Percentiles rank a stretch among this genome's conserved stretches.
Evolutionary conservation across 768 basidiomycete genomes (phyloP).

Genomic region (Dioszegia aurantiaca): DNA sequence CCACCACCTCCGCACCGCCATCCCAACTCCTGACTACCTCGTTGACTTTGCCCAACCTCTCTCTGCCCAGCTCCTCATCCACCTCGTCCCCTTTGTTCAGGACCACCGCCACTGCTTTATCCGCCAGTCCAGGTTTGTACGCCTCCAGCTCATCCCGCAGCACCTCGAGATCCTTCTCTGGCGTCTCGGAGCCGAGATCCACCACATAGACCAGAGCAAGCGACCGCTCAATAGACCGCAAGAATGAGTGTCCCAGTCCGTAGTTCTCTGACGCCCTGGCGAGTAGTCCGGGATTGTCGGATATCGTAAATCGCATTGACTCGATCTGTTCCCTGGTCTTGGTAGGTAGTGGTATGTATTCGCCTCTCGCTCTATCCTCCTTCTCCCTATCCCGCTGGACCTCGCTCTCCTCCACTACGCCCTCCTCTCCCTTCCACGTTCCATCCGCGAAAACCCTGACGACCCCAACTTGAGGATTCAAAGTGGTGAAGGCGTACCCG

Average conservation of each 20-base stretch:
- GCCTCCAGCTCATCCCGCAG: slow-evolving; percentile 79
- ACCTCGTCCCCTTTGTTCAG: slow-evolving; percentile 94
- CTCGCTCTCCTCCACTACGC: slow-evolving; percentile 44
- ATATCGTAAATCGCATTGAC: slow-evolving; percentile 84
- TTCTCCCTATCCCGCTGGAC: slow-evolving; percentile 37
- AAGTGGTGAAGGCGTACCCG: slow-evolving; percentile 87
- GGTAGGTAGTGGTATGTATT: slow-evolving; percentile 21
- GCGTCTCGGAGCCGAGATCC: slow-evolving; percentile 70
- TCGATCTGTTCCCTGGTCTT: slow-evolving; percentile 54
- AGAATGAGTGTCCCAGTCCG: slow-evolving; percentile 88
- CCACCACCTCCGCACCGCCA: slow-evolving; percentile 64
- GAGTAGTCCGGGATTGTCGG: slow-evolving; percentile 94
- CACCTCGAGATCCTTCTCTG: slow-evolving; percentile 72
- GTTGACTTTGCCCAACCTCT: slow-evolving; percentile 20
- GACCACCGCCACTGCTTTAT: slow-evolving; percentile 73
- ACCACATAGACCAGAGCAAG: slow-evolving; percentile 87
- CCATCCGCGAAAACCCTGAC: slow-evolving; percentile 80
- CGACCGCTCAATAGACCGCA: slow-evolving; percentile 88
- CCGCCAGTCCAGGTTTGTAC: slow-evolving; percentile 69
- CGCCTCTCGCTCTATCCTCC: slow-evolving; percentile 24
- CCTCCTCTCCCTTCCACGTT: slow-evolving; percentile 52
- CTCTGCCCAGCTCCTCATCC: slow-evolving; percentile 53
- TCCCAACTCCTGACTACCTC: slow-evolving; percentile 52
- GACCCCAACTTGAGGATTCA: slow-evolving; percentile 89
- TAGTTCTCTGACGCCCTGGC: slow-evolving; percentile 78